Evolutionary conservation across 2,329 filamentous ascomycete species (phyloP), one percentile per base, ranked within the genome.

Genomic region (Parasarocladium wereldwijsianum): DNA sequence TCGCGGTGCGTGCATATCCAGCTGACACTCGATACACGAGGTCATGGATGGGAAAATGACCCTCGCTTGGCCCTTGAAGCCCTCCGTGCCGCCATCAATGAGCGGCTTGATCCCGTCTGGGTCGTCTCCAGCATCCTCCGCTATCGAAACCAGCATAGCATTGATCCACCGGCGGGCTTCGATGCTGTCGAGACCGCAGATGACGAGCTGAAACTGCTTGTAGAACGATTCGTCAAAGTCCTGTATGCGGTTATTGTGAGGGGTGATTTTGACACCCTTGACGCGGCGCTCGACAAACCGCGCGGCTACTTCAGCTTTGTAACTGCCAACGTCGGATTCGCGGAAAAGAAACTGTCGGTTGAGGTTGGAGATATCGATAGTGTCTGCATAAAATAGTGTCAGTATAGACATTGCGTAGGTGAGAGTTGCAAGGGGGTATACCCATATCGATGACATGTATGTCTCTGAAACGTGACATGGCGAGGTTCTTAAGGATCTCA

Each of bases 381-480:
- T 98, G 54, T 98, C 85, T 84, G 40, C 22, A 14, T 26, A 16
- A 37, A 40, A 8, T 17, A 14, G 6, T 6, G 16, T 12, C 13
- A 15, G 7, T 18, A 12, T n/a, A 17, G 15, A 13, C 1, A 14
- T 11, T 16, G 16, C 17, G 2, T 19, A 10, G 20, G 21, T 3
- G 8, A 7, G 14, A 17, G n/a, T n/a, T n/a, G n/a, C n/a, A n/a
- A n/a, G 18, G 10, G 19, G 13, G 15, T 12, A 17, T 25, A 79
- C 80, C 83, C 90, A 98, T 98, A 57, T 98, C 90, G 44, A 98
- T 96, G 35, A 98, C 90, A 60, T 98, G 85, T 41, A 98, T 94
- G 46, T 93, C 74, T 54, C 81, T 92, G 62, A 98, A 98, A 17
- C 86, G 85, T 2, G 87, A 94, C 31, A 98, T 67, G 24, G 90